Conservation (phyloP, 148 eudicot genomes). For the Vaccinium darrowii region DNA sequence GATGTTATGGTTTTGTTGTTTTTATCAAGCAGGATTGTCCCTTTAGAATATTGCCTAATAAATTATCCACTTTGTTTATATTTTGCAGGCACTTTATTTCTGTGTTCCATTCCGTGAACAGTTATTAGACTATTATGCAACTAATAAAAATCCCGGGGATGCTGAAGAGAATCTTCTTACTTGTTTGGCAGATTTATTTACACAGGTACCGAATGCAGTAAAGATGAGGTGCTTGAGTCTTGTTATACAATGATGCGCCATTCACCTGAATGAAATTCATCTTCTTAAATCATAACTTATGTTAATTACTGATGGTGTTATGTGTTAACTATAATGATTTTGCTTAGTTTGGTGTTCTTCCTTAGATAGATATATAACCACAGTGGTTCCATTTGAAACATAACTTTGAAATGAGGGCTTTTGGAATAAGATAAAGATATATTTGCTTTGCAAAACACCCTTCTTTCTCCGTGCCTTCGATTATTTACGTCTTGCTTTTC, state of each 20-base stretch:
- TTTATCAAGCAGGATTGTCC: conserved; percentile 5
- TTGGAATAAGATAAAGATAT: background rate
- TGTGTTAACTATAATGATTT: background rate
- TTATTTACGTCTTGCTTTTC: background rate
- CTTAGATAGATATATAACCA: background rate
- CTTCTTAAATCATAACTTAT: background rate
- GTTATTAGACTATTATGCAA: conserved; percentile 75
- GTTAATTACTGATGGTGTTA: background rate
- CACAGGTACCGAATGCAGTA: conserved; percentile 57
- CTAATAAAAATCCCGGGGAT: conserved; percentile 67
- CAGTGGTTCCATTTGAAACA: background rate
- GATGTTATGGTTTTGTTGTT: background rate
- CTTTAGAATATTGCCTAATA: background rate
- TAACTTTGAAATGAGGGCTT: background rate
- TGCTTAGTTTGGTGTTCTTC: background rate
- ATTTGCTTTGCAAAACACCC: background rate
- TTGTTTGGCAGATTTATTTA: conserved; percentile 88
- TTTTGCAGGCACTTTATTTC: conserved; percentile 80
- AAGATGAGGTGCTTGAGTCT: conserved; percentile 5
- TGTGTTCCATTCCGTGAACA: conserved; percentile 97
- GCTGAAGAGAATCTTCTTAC: conserved; percentile 86
- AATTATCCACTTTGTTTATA: conserved; percentile 16
- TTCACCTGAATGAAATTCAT: background rate
- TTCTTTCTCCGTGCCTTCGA: background rate
- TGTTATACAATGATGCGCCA: background rate